Conservation (phyloP, 2,329 filamentous ascomycete species). For the Graphium sp. region DNA sequence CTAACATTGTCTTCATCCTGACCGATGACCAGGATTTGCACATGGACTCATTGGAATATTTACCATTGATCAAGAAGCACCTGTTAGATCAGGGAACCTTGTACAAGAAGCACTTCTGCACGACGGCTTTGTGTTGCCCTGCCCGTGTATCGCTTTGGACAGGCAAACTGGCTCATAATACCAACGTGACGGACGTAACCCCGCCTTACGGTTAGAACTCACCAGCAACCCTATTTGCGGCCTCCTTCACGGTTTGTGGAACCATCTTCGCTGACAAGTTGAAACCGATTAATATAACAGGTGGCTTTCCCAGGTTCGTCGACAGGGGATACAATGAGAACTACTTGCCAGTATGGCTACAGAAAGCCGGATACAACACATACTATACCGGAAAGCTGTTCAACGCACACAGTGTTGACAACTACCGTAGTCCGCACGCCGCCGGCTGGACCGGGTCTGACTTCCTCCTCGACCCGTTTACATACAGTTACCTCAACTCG, state of each 20-base stretch:
- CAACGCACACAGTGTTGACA: slow-evolving; percentile 28
- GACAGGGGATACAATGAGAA: slow-evolving; percentile 28
- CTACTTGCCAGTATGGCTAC: slow-evolving; percentile 33
- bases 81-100: slow-evolving; percentile 37
- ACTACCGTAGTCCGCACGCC: slow-evolving; percentile 31
- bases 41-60: slow-evolving; percentile 41
- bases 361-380: slow-evolving; percentile 30
- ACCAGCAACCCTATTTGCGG: slow-evolving; percentile 15
- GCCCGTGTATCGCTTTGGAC: slow-evolving; percentile 43
- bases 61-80: slow-evolving; percentile 35
- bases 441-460: slow-evolving; percentile 38
- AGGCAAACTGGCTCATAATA: slow-evolving; percentile 45
- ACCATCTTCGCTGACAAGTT: slow-evolving; percentile 7
- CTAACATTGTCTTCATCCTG: slow-evolving; percentile 48
- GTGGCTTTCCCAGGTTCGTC: slow-evolving; percentile 30
- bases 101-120: slow-evolving; percentile 46
- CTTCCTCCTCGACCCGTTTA: slow-evolving; percentile 47
- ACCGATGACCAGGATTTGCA: slow-evolving; percentile 51
- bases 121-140: slow-evolving; percentile 47
- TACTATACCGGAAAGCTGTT: slow-evolving; percentile 40
- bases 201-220: slow-evolving; percentile 35
- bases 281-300: slow-evolving; percentile 9
- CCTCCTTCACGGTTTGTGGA: neutral
- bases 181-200: slow-evolving; percentile 37
- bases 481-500: slow-evolving; percentile 51